Evolutionary conservation across 179 eudicot genomes (phyloP), one percentile per base, ranked within the genome.

Genomic region (Amaranthus tricolor): DNA sequence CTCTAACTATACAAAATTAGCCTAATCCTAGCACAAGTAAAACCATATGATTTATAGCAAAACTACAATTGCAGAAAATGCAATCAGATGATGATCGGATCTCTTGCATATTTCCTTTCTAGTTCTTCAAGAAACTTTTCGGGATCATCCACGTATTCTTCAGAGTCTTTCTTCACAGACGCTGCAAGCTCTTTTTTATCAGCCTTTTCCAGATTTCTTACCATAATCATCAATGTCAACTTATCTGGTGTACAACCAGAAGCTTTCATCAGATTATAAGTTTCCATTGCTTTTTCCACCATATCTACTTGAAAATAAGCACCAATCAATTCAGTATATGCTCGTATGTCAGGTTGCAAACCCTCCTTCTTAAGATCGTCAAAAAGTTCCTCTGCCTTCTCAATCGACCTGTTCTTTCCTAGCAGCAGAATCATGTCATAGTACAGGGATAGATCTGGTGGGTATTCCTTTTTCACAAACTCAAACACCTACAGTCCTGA

Each of bases 271-370:
- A 50, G 64, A 16, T 78, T 85, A 70, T 90, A 90, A 15, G 82
- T 86, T 73, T 86, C 89, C 86, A 90, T 85, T 7, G 91, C 96
- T 66, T 89, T 89, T 24, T 83, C 79, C 58, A 80, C 77, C 90
- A 82, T 80, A 56, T 81, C 80, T 50, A 79, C 88, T 62, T 79
- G 85, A 49, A 90, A 78, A 80, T 90, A 89, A 57, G 88, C 93
- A 63, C 96, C 96, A 20, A 90, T 87, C 75, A 90, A 69, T 81
- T 90, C 93, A 2, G 90, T 84, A 75, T 81, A 89, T n/a, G 88
- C 89, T 66, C 96, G 82, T 20, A 88, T 77, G 69, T 89, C 88
- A 48, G 96, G 90, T 62, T 83, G 73, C 40, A 89, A 73, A 12
- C 96, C 91, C 81, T 90, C 96, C 57, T 77, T 77, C 76, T 68